Base-by-base conservation (phyloP, 2,329 filamentous ascomycete genomes). In the Berkeleyomyces basicola region DNA sequence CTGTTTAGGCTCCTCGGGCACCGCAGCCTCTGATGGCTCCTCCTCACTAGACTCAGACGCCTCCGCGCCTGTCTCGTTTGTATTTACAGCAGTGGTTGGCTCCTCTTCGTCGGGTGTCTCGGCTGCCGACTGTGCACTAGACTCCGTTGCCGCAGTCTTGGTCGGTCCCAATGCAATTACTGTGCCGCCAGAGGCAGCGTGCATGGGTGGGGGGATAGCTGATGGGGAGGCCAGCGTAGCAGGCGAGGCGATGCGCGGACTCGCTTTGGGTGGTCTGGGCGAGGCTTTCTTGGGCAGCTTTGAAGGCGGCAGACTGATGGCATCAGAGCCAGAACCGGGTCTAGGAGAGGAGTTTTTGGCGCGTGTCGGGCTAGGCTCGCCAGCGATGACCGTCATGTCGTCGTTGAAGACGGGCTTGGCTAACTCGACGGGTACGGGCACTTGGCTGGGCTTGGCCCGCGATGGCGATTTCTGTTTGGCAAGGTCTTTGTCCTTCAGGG, bases 201-300 rank as follows among this genome's bases (percentile, higher is more conserved):
- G 57, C 57, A 63, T 63, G 33, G 61, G 43, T 10, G 61, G 57
- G 6, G 61, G 61, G 14, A 59, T 49, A n/a, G 51, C 40, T 51
- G 61, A 51, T n/a, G 3, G 42, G 14, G 11, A 16, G 4, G 42
- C 33, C 14, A 23, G 23, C n/a, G 43, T 44, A 16, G 60, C 47
- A 14, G 62, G 59, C 14, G 59, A 64, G 3, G 61, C 42, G 42
- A 51, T 42, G 23, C 63, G 59, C 7, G 53, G 42, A 11, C 42
- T 64, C 10, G 63, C 59, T 39, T 23, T 31, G 5, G 46, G 36
- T 9, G 63, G 63, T 37, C 46, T 61, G 6, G 63, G 63, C 4
- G 63, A 64, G 14, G 63, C 63, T 55, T 64, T 64, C 42, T 61
- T 63, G 3, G 63, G 63, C 9, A 64, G 42, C 46, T 64, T 64